A percentile compares a stretch with the other conserved stretches of the same genome.
phyloP scores from a whole-genome alignment of 352 stramenopile species.

The Globisporangium cederbergense region DNA sequence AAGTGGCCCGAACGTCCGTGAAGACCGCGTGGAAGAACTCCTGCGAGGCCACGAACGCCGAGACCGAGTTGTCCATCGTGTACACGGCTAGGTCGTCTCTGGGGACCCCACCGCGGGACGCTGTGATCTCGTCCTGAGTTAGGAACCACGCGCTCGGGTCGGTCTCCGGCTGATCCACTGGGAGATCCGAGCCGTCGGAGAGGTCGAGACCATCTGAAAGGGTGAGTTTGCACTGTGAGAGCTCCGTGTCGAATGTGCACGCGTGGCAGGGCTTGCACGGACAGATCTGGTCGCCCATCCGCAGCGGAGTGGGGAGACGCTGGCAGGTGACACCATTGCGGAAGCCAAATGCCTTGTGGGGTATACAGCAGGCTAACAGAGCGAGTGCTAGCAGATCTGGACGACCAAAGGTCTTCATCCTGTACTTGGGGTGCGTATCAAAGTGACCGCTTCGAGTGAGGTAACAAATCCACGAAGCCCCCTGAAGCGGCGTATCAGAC shows the following conservation, averaged over 20 bases:
- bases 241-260: slow-evolving; percentile 24
- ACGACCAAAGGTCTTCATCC: background rate
- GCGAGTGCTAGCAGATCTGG: background rate
- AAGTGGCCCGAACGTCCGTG: slow-evolving; percentile 22
- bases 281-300: slow-evolving; percentile 23
- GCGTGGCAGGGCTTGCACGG: slow-evolving; percentile 34
- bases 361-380: background rate
- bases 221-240: slow-evolving; percentile 20
- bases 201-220: slow-evolving; percentile 10
- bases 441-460: background rate
- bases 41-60: slow-evolving; percentile 22
- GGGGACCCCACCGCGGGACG: slow-evolving; percentile 19
- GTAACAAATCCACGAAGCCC: background rate
- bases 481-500: background rate
- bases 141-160: slow-evolving; percentile 25
- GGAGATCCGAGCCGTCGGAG: slow-evolving; percentile 21
- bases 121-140: slow-evolving; percentile 25
- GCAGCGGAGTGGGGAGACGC: slow-evolving; percentile 9
- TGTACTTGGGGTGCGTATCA: background rate
- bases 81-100: slow-evolving; percentile 18
- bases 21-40: slow-evolving; percentile 26
- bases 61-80: slow-evolving; percentile 17
- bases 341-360: too few relatives aligned
- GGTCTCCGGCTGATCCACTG: slow-evolving; percentile 20
- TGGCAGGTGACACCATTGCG: slow-evolving; percentile 12